A percentile compares a stretch with the other conserved stretches of the same genome.
Evolutionary conservation across 2,329 filamentous ascomycete species (phyloP).

Genomic region (Fusarium palustre): DNA sequence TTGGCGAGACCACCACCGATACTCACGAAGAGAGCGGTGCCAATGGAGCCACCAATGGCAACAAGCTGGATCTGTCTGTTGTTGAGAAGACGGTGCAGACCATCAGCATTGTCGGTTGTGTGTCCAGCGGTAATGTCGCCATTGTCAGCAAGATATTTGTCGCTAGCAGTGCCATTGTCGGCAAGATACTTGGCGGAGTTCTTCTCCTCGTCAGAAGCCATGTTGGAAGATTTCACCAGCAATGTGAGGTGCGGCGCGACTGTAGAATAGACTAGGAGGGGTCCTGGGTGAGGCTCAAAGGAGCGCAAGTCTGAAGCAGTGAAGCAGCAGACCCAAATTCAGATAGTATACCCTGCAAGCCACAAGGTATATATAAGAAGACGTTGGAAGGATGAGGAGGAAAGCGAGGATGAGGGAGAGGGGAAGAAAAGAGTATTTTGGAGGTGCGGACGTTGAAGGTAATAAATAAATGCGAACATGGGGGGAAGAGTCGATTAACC

Average conservation of each 20-base stretch:
- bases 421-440: neutral
- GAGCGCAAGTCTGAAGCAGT: slow-evolving; percentile 36
- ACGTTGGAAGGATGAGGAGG: slow-evolving; percentile 11
- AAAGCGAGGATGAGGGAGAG: neutral
- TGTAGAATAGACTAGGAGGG: slow-evolving; percentile 1
- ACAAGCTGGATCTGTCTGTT: slow-evolving; percentile 70
- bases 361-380: slow-evolving; percentile 14
- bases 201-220: slow-evolving; percentile 46
- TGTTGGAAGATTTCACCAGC: slow-evolving; percentile 32
- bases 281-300: slow-evolving; percentile 32
- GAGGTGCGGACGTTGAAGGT: slow-evolving; percentile 30
- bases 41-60: slow-evolving; percentile 69
- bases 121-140: slow-evolving; percentile 45
- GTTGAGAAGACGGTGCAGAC: slow-evolving; percentile 61
- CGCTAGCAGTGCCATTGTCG: slow-evolving; percentile 41
- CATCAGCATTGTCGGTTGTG: slow-evolving; percentile 51
- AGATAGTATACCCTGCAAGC: slow-evolving; percentile 23
- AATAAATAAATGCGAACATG: slow-evolving; percentile 39
- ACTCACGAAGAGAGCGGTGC: slow-evolving; percentile 70
- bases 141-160: slow-evolving; percentile 39
- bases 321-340: slow-evolving; percentile 39
- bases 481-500: slow-evolving; percentile 17
- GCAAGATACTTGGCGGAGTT: slow-evolving; percentile 46
- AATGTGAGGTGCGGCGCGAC: neutral
- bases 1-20: slow-evolving; percentile 66